phyloP scores from a whole-genome alignment of 352 stramenopile species.

The Peronospora destructor region DNA sequence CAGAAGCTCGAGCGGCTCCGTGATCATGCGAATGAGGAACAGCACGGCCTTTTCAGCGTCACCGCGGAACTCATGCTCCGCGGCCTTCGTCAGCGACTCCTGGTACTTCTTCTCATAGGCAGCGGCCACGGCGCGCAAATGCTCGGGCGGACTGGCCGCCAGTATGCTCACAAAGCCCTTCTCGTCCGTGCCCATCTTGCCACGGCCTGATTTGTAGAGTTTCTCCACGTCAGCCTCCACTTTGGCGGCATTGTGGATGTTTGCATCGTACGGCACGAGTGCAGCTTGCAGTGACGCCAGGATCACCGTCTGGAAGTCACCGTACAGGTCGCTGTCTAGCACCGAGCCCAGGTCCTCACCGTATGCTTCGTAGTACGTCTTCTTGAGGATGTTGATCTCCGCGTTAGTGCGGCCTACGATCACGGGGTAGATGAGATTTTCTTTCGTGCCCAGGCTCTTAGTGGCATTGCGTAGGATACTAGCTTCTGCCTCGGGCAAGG shows the following conservation, averaged over 20 bases:
- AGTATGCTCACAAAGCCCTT: slow-evolving; percentile 52
- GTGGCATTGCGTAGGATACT: slow-evolving; percentile 49
- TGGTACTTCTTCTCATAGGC: slow-evolving; percentile 68
- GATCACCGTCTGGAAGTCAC: slow-evolving; percentile 72
- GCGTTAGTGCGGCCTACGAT: slow-evolving; percentile 52
- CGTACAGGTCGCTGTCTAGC: slow-evolving; percentile 56
- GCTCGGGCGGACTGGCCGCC: slow-evolving; percentile 44
- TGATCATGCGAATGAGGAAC: slow-evolving; percentile 58
- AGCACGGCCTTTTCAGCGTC: slow-evolving; percentile 53
- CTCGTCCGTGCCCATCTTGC: slow-evolving; percentile 68
- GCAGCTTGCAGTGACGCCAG: slow-evolving; percentile 54
- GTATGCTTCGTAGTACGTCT: slow-evolving; percentile 66
- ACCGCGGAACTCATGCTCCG: slow-evolving; percentile 59
- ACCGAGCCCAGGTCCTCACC: slow-evolving; percentile 52
- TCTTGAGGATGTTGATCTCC: slow-evolving; percentile 81
- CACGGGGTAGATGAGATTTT: slow-evolving; percentile 51
- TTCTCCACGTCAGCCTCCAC: slow-evolving; percentile 51
- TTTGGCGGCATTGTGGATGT: slow-evolving; percentile 59
- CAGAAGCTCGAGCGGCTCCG: slow-evolving; percentile 54
- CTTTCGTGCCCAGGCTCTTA: slow-evolving; percentile 47
- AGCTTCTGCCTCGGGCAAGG: slow-evolving; percentile 61
- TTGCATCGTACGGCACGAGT: slow-evolving; percentile 45
- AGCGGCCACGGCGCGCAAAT: slow-evolving; percentile 52
- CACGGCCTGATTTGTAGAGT: slow-evolving; percentile 66
- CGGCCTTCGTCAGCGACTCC: slow-evolving; percentile 51